These are phyloP conservation scores for Malassezia vespertilionis DNA, from an alignment of 1,284 basidiomycete genomes.

Conservation along the genomic window DNA sequence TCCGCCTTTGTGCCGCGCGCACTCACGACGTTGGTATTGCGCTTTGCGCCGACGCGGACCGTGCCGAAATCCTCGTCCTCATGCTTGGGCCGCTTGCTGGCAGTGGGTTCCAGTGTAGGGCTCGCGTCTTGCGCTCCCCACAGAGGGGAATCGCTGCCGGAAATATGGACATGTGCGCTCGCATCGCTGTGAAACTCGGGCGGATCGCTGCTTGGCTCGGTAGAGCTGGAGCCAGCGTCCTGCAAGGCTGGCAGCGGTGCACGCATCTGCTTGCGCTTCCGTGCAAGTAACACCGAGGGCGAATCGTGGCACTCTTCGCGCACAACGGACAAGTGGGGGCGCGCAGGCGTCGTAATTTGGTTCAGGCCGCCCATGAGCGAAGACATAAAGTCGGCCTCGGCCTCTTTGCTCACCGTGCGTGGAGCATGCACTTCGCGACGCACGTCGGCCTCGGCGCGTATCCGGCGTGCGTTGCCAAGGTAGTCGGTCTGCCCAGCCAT, in stretches of 20 bases:
- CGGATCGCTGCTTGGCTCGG: constrained; percentile 20
- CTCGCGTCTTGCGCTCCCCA: not conserved
- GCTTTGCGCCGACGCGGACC: constrained; percentile 26
- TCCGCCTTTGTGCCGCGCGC: constrained; percentile 11
- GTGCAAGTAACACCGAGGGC: constrained; percentile 14
- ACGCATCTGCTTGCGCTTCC: constrained; percentile 21
- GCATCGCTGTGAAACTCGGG: constrained; percentile 4
- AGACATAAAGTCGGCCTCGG: constrained; percentile 46
- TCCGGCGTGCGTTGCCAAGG: not conserved
- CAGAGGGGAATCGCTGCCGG: constrained; percentile 37
- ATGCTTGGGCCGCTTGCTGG: constrained; percentile 25
- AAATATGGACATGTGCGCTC: constrained; percentile 10
- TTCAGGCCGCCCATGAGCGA: constrained; percentile 34
- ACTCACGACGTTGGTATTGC: constrained; percentile 17
- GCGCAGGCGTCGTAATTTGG: constrained; percentile 20
- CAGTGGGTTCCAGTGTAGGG: not conserved
- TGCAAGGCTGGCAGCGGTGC: constrained; percentile 7
- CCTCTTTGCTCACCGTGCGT: constrained; percentile 25
- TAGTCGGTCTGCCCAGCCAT: constrained; percentile 14
- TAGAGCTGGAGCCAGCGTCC: constrained; percentile 10
- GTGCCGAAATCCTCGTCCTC: constrained; percentile 27
- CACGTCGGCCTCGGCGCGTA: too few species aligned
- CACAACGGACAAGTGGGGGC: constrained; percentile 2
- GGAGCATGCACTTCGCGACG: not conserved
- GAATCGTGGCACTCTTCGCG: constrained; percentile 17